phyloP scores from a whole-genome alignment of 192 early-diverging fungal genomes.

The Glomus cerebriforme region DNA sequence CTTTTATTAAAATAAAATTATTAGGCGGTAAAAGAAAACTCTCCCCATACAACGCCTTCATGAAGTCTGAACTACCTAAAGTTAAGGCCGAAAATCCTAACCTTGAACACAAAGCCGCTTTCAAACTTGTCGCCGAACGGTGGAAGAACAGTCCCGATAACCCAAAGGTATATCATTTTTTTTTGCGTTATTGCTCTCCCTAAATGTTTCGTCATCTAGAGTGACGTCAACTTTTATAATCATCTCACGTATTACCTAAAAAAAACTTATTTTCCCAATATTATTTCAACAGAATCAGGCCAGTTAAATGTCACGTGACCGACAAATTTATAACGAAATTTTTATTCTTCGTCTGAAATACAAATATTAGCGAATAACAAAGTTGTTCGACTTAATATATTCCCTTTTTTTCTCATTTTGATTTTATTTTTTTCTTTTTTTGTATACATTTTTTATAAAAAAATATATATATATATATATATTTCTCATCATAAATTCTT shows the following conservation, averaged over 20 bases:
- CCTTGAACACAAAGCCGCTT: slow-evolving; percentile 68
- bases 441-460: no score
- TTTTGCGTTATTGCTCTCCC: neutral
- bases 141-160: slow-evolving; percentile 66
- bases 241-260: neutral
- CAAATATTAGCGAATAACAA: no score
- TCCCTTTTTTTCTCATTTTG: no score
- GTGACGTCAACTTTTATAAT: neutral
- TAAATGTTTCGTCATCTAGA: neutral
- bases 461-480: no score
- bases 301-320: slow-evolving; percentile 8
- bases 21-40: slow-evolving; percentile 47
- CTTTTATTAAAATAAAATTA: neutral
- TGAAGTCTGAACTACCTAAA: slow-evolving; percentile 70
- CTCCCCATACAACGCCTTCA: slow-evolving; percentile 70
- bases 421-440: no score
- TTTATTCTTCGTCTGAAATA: no score
- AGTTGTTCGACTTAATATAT: no score
- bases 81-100: slow-evolving; percentile 63
- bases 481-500: no score
- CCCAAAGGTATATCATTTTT: slow-evolving; percentile 51
- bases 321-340: neutral
- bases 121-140: slow-evolving; percentile 62
- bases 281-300: slow-evolving; percentile 11
- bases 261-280: neutral